A percentile compares a stretch with the other conserved stretches of the same genome.
Evolutionary conservation across 495 filamentous ascomycete species (phyloP).

Genomic region (Talaromyces thailandensis): DNA sequence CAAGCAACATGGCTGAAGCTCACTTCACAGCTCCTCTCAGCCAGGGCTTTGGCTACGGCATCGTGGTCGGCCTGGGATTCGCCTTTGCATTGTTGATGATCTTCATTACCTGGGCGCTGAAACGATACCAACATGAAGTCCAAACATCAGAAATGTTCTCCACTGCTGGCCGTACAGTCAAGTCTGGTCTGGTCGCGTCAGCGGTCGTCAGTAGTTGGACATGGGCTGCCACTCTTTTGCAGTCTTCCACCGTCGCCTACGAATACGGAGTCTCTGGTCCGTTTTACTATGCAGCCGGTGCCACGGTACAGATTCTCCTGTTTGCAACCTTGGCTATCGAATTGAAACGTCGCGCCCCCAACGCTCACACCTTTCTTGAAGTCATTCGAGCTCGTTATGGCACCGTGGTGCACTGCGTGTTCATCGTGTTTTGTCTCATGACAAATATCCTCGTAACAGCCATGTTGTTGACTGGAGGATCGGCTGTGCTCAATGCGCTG

Average conservation of each 20-base stretch:
- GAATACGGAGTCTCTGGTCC: slow-evolving; percentile 87
- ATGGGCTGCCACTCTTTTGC: slow-evolving; percentile 56
- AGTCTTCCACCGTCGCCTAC: slow-evolving; percentile 85
- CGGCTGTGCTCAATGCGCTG: slow-evolving; percentile 73
- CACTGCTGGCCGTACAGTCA: slow-evolving; percentile 88
- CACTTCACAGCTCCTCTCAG: slow-evolving; percentile 47
- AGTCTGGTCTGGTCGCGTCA: slow-evolving; percentile 85
- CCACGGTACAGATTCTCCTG: slow-evolving; percentile 60
- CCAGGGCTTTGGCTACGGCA: slow-evolving; percentile 73
- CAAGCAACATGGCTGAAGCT: background rate
- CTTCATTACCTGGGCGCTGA: slow-evolving; percentile 70
- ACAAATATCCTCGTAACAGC: slow-evolving; percentile 84
- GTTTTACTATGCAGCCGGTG: slow-evolving; percentile 75
- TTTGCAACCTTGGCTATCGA: slow-evolving; percentile 94
- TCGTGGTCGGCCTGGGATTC: slow-evolving; percentile 68
- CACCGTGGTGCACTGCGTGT: slow-evolving; percentile 59
- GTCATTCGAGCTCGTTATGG: slow-evolving; percentile 56
- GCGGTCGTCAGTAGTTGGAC: slow-evolving; percentile 97
- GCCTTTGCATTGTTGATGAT: slow-evolving; percentile 77
- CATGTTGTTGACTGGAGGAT: slow-evolving; percentile 87
- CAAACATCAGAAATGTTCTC: slow-evolving; percentile 98
- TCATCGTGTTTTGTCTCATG: slow-evolving; percentile 72
- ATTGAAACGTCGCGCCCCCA: slow-evolving; percentile 77
- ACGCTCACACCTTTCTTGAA: slow-evolving; percentile 83
- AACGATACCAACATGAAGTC: slow-evolving; percentile 83